Base-by-base conservation (phyloP, 169 alveolate genomes). In the Neospora caninum region DNA sequence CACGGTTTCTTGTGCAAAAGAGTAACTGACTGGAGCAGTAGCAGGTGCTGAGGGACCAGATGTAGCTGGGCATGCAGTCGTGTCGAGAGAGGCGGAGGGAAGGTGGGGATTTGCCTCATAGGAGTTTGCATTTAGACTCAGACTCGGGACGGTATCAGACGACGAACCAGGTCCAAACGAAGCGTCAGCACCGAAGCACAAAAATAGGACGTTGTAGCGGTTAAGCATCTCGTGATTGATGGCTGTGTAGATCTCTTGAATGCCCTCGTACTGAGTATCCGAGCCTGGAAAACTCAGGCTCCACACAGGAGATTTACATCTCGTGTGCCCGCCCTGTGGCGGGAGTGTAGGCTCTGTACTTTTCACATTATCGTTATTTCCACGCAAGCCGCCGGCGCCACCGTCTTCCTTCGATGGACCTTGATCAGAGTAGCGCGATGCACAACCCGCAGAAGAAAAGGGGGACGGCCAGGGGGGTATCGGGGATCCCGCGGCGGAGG, bases 171-270 rank as follows among this genome's bases (percentile, higher is more conserved):
- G 27, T 49, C 18, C 58, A 0, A 49, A 49, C 18, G 58, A 13
- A 13, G 87, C 45, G 45, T 42, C 34, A n/a, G 69, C 25, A 20
- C 89, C 89, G 39, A 82, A 82, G 89, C 89, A 82, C n/a, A 93
- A 54, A 91, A 93, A 93, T 16, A 93, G 9, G 45, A 91, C 93
- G 25, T 73, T 93, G 91, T 93, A 80, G n/a, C 86, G 88, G 42
- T 54, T 80, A 16, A 93, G 93, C 29, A 58, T 54, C 84, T 93
- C 93, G 53, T 93, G 86, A 31, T 53, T 6, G 49, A 93, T 84
- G 36, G 92, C 95, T 0, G 95, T 78, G 58, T 83, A 93, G 25
- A 93, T 58, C 41, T 93, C 93, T 18, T 86, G 93, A 73, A 54
- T 45, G n/a, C 93, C 95, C 38, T 69, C 53, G 91, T 93, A 93